These are phyloP conservation scores for Cyclotella sp. DNA, from an alignment of 108 stramenopile species.

Conservation along the genomic window DNA sequence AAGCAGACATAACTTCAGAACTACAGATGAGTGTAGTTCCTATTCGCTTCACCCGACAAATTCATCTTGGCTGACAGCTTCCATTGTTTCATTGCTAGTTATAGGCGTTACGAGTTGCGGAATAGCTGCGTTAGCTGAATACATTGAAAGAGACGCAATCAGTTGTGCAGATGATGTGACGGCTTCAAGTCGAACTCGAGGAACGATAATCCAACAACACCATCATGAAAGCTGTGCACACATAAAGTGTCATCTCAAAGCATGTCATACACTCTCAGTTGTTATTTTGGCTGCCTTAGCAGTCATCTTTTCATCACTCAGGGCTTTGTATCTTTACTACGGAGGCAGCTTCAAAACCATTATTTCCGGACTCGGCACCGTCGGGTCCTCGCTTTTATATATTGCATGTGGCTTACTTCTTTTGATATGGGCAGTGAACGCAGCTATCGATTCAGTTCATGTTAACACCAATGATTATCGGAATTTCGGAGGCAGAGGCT, in stretches of 20 bases:
- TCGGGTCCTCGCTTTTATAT: slow-evolving; percentile 8
- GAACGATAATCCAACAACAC: background rate
- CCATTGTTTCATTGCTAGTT: background rate
- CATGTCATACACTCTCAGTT: slow-evolving; percentile 33
- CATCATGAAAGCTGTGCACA: background rate
- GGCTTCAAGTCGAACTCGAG: background rate
- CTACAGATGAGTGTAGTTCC: slow-evolving; percentile 4
- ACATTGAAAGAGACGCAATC: background rate
- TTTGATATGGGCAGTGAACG: background rate
- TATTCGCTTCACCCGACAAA: background rate
- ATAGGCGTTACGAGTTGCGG: background rate
- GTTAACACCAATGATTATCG: background rate
- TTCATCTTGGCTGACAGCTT: background rate
- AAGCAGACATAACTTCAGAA: background rate
- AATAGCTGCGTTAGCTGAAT: background rate
- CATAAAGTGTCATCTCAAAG: slow-evolving; percentile 17
- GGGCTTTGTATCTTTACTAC: slow-evolving; percentile 8
- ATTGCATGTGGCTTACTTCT: slow-evolving; percentile 23
- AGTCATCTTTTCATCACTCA: slow-evolving; percentile 7
- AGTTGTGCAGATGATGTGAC: background rate
- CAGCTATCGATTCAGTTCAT: background rate
- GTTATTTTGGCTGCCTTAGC: slow-evolving; percentile 15
- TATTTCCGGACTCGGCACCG: slow-evolving; percentile 16
- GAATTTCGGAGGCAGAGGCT: background rate
- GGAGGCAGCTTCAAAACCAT: slow-evolving; percentile 9